Base-by-base conservation (phyloP, 441 rosid species). In the Omphalea diandra region DNA sequence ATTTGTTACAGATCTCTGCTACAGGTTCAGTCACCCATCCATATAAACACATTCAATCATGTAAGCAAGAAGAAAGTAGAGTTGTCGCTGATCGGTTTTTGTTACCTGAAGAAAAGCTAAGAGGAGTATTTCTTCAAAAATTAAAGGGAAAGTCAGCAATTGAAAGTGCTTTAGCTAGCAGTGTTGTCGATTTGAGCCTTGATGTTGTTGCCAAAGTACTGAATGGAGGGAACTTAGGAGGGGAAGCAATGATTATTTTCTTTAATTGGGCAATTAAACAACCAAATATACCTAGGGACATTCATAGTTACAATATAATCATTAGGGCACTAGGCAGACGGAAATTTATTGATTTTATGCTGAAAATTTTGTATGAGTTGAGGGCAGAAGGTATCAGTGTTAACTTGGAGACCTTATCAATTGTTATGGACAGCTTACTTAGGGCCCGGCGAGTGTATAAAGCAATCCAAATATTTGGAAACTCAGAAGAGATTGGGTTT, bases 111-210 rank as follows among this genome's bases (percentile, higher is more conserved):
- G 97, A 94, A 65, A 86, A 80, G 79, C 66, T 91, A 50, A 83
- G 96, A 78, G 97, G 98, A n/a, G 89, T 91, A 61, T 91, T 94
- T 81, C 87, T 88, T 71, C 97, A 87, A 66, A 94, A 85, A 57
- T 32, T 87, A 72, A 86, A 69, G 29, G 90, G 97, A 0, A 82
- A 71, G 75, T 73, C 77, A 29, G 91, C 90, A 2, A 61, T 83
- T 60, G 87, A 84, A 27, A 72, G 67, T 47, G 87, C 90, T 63
- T 77, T 94, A 68, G 71, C 65, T 1, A 80, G 79, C 63, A 85
- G 80, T 32, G 74, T 82, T 20, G 83, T 87, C 26, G 80, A 74
- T 58, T 73, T 94, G 80, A 84, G 81, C 66, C 50, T 83, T 0
- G 89, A 91, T 17, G 56, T 84, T 75, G 82, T 94, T 24, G 83